Evolutionary conservation across 768 basidiomycete genomes (phyloP), one percentile per base, ranked within the genome.

Genomic region (Suillus bovinus): DNA sequence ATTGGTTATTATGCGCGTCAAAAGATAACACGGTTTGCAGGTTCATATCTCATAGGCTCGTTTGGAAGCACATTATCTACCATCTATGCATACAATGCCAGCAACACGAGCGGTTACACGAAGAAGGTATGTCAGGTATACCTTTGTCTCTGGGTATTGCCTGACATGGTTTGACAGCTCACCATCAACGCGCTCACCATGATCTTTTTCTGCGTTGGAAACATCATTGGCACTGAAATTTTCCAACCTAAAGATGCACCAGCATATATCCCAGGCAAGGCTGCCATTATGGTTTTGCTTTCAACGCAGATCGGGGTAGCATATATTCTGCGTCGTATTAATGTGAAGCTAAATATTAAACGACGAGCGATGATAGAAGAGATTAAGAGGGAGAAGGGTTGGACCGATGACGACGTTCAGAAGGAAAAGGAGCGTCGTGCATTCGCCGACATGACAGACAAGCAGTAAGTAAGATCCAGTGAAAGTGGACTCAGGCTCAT

Each of bases 261-360:
- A 0, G 59, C 56, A 9, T 77, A 77, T 61, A 67, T 71, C 11
- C 76, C 75, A 2, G 75, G 77, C 54, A 77, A 79, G 64, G 65
- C 74, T 27, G 58, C 73, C 10, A 72, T 78, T 58, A 70, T 74
- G 38, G 70, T 74, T 41, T 65, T 75, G 11, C 66, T 72, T n/a
- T 47, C 63, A 11, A 34, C 61, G 11, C 70, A 70, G 33, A 63
- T 71, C 1, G 69, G 68, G n/a, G 64, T 71, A 11, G 67, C 69
- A n/a, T 52, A 67, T 41, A 50, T 62, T 33, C 63, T 70, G 44
- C 61, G 63, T 14, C 61, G 57, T 42, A 70, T 68, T 61, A 71
- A 74, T 59, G n/a, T 64, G 27, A 47, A 50, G 36, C 59, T 71
- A 54, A 71, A 77, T 61, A 57, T 55, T 50, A 68, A 68, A 60